Conservation (phyloP, 176 grass and related monocot species). For the Eleusine indica region DNA sequence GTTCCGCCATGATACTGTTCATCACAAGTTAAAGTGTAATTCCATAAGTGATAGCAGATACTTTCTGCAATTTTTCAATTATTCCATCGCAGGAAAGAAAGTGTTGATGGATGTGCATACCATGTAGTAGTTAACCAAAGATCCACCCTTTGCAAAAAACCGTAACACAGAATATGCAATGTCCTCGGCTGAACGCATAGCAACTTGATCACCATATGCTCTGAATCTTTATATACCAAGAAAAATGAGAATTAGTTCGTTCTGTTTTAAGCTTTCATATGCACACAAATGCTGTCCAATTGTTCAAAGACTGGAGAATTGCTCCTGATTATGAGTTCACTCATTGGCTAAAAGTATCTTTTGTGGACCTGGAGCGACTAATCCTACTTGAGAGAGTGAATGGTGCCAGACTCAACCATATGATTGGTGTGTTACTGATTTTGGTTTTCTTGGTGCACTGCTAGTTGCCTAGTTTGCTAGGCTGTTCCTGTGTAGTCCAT, state of each 20-base stretch:
- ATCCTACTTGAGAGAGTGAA: slow-evolving; percentile 7
- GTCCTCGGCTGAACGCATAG: slow-evolving; percentile 87
- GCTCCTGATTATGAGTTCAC: background rate
- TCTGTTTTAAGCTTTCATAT: background rate
- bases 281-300: background rate
- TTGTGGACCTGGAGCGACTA: background rate
- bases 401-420: background rate
- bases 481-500: background rate
- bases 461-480: background rate
- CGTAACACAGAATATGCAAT: slow-evolving; percentile 82
- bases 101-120: slow-evolving; percentile 40
- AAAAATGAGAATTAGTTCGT: slow-evolving; percentile 22
- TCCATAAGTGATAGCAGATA: slow-evolving; percentile 13
- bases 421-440: background rate
- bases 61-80: slow-evolving; percentile 1
- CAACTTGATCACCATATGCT: slow-evolving; percentile 74
- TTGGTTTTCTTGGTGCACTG: background rate
- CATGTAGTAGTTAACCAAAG: slow-evolving; percentile 90
- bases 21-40: slow-evolving; percentile 26
- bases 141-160: slow-evolving; percentile 87
- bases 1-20: slow-evolving; percentile 94
- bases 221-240: slow-evolving; percentile 64
- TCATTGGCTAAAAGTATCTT: background rate
- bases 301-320: background rate
- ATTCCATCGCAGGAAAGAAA: slow-evolving; percentile 15